Evolutionary conservation across 2,329 filamentous ascomycete genomes (phyloP), one percentile per base, ranked within the genome.

Genomic region (Hypoxylon rubiginosum): DNA sequence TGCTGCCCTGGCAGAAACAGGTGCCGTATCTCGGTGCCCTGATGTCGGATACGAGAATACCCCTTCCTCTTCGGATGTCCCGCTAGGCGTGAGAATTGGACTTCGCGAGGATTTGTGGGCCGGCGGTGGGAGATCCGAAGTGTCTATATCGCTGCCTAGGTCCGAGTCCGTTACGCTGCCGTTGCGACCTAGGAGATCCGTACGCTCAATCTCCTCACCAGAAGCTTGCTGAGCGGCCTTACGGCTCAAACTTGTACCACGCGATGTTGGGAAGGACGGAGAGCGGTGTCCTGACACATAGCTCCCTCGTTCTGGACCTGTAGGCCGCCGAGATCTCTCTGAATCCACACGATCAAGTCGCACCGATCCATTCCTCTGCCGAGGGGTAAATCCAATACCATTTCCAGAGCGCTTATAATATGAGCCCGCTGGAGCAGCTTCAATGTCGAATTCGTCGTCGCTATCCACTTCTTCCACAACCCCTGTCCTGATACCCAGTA

Each of bases 401-500:
- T 85, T 88, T 54, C 92, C 92, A 36, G 91, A 88, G 70, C 93
- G 91, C 77, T 97, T 96, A 72, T 91, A 90, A 74, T 94, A 97
- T 7, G 91, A 89, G 10, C 91, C 91, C 24, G 87, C 85, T 17
- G 87, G 87, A 55, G 92, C 89, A 11, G 85, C 82, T 78, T 97
- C 96, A 67, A 97, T 99, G 77, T 99, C 96, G 74, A 99, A 99
- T 79, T 99, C 96, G 76, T 99, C 96, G 76, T 99, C 96, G 48
- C 93, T 97, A 77, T 99, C 96, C 48, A 97, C 92, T 77, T 99
- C 96, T 74, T 99, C 96, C 0, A 97, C 92, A 0, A 99, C 95
- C 0, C 96, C 96, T 0, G 95, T 99, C 61, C 93, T 89, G 67
- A 99, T 99, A n/a, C 94, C 92, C 15, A 98, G 83, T 58, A 99